These are phyloP conservation scores for Dendrobium chrysotoxum DNA, from an alignment of 106 monocot genomes.

Conservation along the genomic window DNA sequence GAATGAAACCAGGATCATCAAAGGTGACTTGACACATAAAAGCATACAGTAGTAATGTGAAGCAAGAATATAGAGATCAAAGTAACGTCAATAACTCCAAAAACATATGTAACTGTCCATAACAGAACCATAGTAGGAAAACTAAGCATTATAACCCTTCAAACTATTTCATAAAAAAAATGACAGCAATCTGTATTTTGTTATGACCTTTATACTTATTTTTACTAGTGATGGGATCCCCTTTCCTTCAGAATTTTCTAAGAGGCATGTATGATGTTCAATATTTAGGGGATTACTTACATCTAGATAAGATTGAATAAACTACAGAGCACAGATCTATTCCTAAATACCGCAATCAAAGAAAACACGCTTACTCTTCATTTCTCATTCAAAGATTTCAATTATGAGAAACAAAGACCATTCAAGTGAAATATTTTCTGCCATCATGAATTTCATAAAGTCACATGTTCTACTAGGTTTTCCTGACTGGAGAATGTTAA, in stretches of 20 bases:
- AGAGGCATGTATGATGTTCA: neutral
- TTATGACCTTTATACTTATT: no score
- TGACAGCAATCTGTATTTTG: neutral
- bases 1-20: conserved; percentile 14
- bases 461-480: neutral
- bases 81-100: neutral
- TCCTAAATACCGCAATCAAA: neutral
- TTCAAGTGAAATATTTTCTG: neutral
- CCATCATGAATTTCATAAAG: neutral
- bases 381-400: neutral
- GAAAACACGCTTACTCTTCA: neutral
- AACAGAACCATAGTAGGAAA: neutral
- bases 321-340: neutral
- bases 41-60: neutral
- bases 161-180: neutral
- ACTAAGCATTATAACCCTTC: neutral
- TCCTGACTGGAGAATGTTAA: neutral
- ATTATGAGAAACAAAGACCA: neutral
- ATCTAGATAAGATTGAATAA: neutral
- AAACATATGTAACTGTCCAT: neutral
- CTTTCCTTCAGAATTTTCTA: neutral
- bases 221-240: neutral
- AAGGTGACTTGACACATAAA: neutral
- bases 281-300: neutral
- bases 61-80: neutral